A percentile compares a stretch with the other conserved stretches of the same genome.
Evolutionary conservation across 257 asterid species (phyloP).

Genomic region (Lantana camara): DNA sequence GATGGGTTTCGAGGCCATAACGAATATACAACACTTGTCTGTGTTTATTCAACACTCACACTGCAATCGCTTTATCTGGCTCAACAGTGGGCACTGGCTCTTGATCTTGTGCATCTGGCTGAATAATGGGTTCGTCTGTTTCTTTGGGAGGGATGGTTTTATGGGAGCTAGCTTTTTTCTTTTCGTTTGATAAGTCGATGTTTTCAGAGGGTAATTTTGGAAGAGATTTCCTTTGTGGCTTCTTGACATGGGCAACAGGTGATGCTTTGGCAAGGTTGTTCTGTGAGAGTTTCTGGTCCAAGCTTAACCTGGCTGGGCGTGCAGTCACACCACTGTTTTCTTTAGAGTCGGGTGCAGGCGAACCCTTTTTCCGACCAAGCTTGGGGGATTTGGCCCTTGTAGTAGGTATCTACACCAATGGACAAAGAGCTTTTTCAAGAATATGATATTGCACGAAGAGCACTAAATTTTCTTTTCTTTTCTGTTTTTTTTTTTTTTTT

Average conservation of each 20-base stretch:
- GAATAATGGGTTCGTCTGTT: conserved; percentile 34
- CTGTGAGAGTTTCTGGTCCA: conserved; percentile 60
- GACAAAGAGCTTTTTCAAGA: not conserved
- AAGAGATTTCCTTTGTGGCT: conserved; percentile 76
- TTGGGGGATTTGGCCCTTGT: conserved; percentile 90
- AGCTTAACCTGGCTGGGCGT: conserved; percentile 64
- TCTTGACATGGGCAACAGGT: conserved; percentile 44
- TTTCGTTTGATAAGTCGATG: conserved; percentile 48
- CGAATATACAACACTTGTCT: conserved; percentile 16
- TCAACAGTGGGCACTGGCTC: conserved; percentile 24
- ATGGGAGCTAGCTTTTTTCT: conserved; percentile 39
- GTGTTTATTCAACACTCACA: conserved; percentile 33
- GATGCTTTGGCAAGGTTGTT: conserved; percentile 45
- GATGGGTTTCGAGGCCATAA: conserved; percentile 7
- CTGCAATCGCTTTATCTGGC: conserved; percentile 37
- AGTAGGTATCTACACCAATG: conserved; percentile 66
- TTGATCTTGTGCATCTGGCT: conserved; percentile 24
- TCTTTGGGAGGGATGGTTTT: conserved; percentile 44
- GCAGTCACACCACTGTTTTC: conserved; percentile 42
- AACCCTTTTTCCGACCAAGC: conserved; percentile 78
- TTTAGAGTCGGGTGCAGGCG: conserved; percentile 48
- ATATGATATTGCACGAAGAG: not conserved
- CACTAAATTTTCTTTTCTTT: not conserved
- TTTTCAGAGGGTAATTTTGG: conserved; percentile 84
- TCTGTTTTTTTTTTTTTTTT: too few relatives aligned